Conservation (phyloP, 2,329 filamentous ascomycete species). For the Nothophoma quercina region DNA sequence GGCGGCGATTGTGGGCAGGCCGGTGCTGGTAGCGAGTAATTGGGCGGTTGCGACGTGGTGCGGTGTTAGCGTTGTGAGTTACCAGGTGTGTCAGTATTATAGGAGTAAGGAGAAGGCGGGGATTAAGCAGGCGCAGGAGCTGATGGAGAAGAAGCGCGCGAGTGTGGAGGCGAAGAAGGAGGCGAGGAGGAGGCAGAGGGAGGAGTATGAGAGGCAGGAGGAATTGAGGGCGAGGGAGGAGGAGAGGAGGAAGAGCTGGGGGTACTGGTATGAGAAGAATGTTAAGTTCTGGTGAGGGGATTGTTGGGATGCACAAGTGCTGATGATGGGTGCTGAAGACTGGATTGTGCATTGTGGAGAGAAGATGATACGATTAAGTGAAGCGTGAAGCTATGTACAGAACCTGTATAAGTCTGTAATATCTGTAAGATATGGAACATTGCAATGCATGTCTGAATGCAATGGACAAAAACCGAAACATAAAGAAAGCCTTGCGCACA, state of each 20-base stretch:
- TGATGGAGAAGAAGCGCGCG: slow-evolving; percentile 75
- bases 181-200: slow-evolving; percentile 53
- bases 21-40: slow-evolving; percentile 74
- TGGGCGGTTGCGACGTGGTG: slow-evolving; percentile 85
- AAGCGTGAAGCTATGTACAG: slow-evolving; percentile 23
- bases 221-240: slow-evolving; percentile 38
- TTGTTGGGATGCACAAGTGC: too few relatives aligned
- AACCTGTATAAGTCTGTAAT: slow-evolving; percentile 27
- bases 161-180: slow-evolving; percentile 56
- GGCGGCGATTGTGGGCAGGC: slow-evolving; percentile 75
- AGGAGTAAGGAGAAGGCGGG: slow-evolving; percentile 78
- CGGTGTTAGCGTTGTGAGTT: slow-evolving; percentile 72
- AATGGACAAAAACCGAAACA: neutral
- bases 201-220: slow-evolving; percentile 50
- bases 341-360: too few relatives aligned
- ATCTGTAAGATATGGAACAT: slow-evolving; percentile 24
- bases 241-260: slow-evolving; percentile 47
- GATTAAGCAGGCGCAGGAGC: slow-evolving; percentile 85
- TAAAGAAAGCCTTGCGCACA: neutral
- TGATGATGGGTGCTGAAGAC: too few relatives aligned
- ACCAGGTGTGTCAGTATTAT: slow-evolving; percentile 83
- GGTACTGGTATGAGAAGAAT: slow-evolving; percentile 48
- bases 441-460: slow-evolving; percentile 6
- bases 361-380: slow-evolving; percentile 7
- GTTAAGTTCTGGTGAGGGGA: slow-evolving; percentile 46